These are phyloP conservation scores for Fusarium devonianum DNA, from an alignment of 2,329 filamentous ascomycete genomes.

Conservation along the genomic window DNA sequence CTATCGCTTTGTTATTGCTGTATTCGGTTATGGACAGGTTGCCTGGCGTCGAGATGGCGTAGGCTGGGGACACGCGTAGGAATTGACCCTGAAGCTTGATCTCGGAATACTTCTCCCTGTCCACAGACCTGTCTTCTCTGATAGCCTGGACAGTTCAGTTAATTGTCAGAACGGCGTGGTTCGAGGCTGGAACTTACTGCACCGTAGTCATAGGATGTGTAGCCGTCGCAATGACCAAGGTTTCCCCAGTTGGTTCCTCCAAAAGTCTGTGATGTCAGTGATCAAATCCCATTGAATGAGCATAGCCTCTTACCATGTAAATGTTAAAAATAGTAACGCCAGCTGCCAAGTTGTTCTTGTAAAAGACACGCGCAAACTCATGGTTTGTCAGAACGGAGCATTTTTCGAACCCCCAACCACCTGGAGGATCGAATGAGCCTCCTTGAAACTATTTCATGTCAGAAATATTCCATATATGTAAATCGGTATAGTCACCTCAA, in stretches of 20 bases:
- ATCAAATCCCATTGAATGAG: not conserved
- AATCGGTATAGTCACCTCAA: conserved; percentile 40
- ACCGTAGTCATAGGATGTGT: conserved; percentile 65
- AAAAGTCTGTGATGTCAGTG: conserved; percentile 56
- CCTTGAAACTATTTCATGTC: conserved; percentile 64
- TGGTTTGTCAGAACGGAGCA: conserved; percentile 72
- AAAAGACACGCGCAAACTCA: conserved; percentile 81
- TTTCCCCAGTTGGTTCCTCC: conserved; percentile 89
- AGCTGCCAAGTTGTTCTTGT: conserved; percentile 76
- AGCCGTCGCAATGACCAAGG: conserved; percentile 71
- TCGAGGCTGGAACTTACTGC: conserved; percentile 43
- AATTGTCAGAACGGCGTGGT: rapidly evolving
- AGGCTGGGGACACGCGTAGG: conserved; percentile 73
- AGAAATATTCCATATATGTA: rapidly evolving
- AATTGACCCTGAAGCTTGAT: conserved; percentile 80
- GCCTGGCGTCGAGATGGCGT: conserved; percentile 66
- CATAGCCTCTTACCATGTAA: conserved; percentile 67
- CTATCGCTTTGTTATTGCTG: conserved; percentile 59
- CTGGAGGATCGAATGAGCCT: conserved; percentile 77
- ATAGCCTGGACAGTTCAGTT: conserved; percentile 51
- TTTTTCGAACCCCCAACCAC: conserved; percentile 71
- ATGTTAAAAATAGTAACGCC: conserved; percentile 73
- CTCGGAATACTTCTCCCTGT: conserved; percentile 80
- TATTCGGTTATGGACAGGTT: conserved; percentile 59
- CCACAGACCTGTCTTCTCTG: conserved; percentile 71